phyloP scores from a whole-genome alignment of 371 early-diverging fungal genomes.

The Catenaria anguillulae region DNA sequence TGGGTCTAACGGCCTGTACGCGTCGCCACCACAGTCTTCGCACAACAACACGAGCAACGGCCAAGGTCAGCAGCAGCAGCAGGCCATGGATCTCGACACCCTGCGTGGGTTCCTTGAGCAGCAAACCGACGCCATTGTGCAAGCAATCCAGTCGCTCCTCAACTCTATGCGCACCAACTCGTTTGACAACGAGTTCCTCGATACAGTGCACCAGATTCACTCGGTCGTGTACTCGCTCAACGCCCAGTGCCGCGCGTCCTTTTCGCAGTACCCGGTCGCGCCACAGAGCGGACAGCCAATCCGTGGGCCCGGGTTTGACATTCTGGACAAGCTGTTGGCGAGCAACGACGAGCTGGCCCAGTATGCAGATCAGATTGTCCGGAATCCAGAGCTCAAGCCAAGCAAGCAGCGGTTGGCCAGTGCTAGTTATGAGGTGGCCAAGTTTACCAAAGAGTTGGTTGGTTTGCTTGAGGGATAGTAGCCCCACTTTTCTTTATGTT shows the following conservation, averaged over 20 bases:
- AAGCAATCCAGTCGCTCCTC: slow-evolving; percentile 66
- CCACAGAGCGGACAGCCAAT: slow-evolving; percentile 3
- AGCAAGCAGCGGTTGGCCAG: slow-evolving; percentile 72
- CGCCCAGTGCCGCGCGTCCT: slow-evolving; percentile 27
- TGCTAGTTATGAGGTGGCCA: slow-evolving; percentile 81
- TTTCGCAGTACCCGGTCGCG: slow-evolving; percentile 19
- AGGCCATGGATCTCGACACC: not conserved
- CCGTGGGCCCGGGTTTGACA: slow-evolving; percentile 24
- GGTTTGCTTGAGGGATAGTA: slow-evolving; percentile 24
- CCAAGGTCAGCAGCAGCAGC: slow-evolving; percentile 8
- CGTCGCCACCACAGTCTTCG: not conserved
- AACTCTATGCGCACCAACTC: slow-evolving; percentile 44
- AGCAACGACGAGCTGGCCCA: slow-evolving; percentile 51
- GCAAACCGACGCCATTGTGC: slow-evolving; percentile 73
- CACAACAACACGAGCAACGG: no score
- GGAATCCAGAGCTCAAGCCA: slow-evolving; percentile 27
- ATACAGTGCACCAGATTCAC: slow-evolving; percentile 50
- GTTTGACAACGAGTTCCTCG: slow-evolving; percentile 37
- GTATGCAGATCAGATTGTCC: slow-evolving; percentile 37
- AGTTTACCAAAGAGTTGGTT: slow-evolving; percentile 59
- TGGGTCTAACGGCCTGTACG: not conserved
- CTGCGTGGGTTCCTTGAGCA: slow-evolving; percentile 44
- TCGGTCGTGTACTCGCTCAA: slow-evolving; percentile 30
- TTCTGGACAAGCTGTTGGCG: slow-evolving; percentile 49
- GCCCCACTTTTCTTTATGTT: no score